These are phyloP conservation scores for Orobanche coerulescens DNA, from an alignment of 257 asterid genomes.

Conservation along the genomic window DNA sequence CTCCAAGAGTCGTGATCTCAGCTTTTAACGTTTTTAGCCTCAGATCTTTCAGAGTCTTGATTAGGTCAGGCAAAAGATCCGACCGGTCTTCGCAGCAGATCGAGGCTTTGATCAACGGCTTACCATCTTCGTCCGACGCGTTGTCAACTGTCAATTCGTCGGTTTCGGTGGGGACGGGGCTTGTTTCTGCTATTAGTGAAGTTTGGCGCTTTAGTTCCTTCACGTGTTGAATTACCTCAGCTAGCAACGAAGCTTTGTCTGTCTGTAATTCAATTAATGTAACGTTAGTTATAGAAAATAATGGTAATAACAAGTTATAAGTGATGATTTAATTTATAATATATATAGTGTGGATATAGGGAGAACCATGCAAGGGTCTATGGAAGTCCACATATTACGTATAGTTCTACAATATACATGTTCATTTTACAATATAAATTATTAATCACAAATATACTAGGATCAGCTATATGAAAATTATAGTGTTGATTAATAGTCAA, in stretches of 20 bases:
- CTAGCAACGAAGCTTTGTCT: constrained; percentile 58
- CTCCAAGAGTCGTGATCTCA: constrained; percentile 58
- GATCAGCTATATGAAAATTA: no score
- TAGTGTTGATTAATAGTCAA: no score
- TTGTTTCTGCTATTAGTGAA: constrained; percentile 41
- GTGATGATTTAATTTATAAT: no score
- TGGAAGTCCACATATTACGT: no score
- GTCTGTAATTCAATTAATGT: constrained; percentile 37
- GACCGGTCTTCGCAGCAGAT: constrained; percentile 60
- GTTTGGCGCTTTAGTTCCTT: constrained; percentile 61
- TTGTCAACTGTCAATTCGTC: constrained; percentile 41
- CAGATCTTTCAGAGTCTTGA: constrained; percentile 40
- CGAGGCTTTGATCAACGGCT: constrained; percentile 40
- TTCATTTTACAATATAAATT: no score
- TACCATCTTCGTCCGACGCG: constrained; percentile 33
- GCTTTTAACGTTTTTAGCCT: constrained; percentile 41
- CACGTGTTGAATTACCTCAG: constrained; percentile 57
- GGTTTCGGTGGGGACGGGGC: constrained; percentile 42
- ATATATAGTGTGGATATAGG: no score
- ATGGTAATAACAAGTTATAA: no score
- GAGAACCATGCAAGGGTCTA: no score
- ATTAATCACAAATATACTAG: no score
- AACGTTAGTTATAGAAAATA: no score
- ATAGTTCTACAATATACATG: no score
- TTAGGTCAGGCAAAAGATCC: constrained; percentile 49